These are phyloP conservation scores for Coemansia sp. DNA, from an alignment of 192 early-diverging fungal species.

Conservation along the genomic window DNA sequence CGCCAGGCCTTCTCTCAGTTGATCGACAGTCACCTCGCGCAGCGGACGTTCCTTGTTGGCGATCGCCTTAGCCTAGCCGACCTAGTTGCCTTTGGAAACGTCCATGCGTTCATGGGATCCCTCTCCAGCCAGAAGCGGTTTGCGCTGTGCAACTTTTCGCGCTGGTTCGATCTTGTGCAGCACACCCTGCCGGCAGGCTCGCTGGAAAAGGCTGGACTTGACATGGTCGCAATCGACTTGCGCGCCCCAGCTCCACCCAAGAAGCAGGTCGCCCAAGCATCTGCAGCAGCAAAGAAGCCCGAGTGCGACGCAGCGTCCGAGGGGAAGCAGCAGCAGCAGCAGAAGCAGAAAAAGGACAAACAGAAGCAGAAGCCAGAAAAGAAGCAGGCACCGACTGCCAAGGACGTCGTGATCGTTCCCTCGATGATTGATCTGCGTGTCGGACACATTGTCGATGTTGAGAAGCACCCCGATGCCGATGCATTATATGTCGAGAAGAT, in stretches of 20 bases:
- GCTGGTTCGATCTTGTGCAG: slow-evolving; percentile 82
- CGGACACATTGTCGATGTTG: slow-evolving; percentile 77
- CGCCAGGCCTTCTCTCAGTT: slow-evolving; percentile 49
- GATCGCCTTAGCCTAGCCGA: slow-evolving; percentile 67
- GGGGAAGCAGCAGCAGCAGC: slow-evolving; percentile 32
- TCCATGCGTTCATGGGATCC: slow-evolving; percentile 57
- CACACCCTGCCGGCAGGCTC: slow-evolving; percentile 55
- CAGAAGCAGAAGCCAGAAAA: slow-evolving; percentile 61
- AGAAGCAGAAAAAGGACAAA: slow-evolving; percentile 58
- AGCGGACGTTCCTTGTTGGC: slow-evolving; percentile 64
- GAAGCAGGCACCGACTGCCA: slow-evolving; percentile 48
- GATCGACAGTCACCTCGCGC: slow-evolving; percentile 65
- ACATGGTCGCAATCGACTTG: slow-evolving; percentile 56
- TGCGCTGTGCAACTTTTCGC: slow-evolving; percentile 60
- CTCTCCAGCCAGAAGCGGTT: slow-evolving; percentile 61
- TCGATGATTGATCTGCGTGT: slow-evolving; percentile 93
- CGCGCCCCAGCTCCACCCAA: slow-evolving; percentile 53
- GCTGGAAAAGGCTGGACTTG: slow-evolving; percentile 50
- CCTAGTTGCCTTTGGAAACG: slow-evolving; percentile 64
- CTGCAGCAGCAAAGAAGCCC: slow-evolving; percentile 27
- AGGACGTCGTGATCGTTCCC: slow-evolving; percentile 57
- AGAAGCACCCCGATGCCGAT: slow-evolving; percentile 95
- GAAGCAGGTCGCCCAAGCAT: slow-evolving; percentile 45
- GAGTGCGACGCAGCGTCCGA: slow-evolving; percentile 18
- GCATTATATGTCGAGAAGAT: slow-evolving; percentile 95